phyloP scores from a whole-genome alignment of 441 rosid species.

The Raphanus hybrid region DNA sequence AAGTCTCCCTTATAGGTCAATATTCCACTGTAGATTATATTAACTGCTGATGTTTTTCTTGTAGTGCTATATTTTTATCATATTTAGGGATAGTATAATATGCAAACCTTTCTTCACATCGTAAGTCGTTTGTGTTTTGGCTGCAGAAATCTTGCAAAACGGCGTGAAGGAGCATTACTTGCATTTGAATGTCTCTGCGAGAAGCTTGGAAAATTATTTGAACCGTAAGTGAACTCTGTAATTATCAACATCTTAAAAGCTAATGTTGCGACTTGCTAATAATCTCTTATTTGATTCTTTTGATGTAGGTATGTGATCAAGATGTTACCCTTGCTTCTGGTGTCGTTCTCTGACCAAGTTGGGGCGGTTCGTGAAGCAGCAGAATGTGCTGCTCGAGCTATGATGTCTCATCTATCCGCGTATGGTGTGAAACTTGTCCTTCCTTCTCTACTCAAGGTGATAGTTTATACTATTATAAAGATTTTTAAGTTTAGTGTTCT shows the following conservation, averaged over 20 bases:
- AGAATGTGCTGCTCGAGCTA: slow-evolving; percentile 98
- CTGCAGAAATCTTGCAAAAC: slow-evolving; percentile 86
- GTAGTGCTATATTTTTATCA: not conserved
- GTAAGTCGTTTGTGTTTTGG: slow-evolving; percentile 26
- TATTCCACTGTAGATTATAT: not conserved
- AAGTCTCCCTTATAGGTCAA: slow-evolving; percentile 2
- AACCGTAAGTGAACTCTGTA: slow-evolving; percentile 71
- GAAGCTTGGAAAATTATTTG: slow-evolving; percentile 93
- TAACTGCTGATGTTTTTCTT: slow-evolving; percentile 8
- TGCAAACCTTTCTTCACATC: slow-evolving; percentile 12
- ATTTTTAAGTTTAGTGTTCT: slow-evolving; percentile 1
- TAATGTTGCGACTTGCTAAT: slow-evolving; percentile 14
- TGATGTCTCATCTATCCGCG: slow-evolving; percentile 98
- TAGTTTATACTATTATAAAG: slow-evolving; percentile 16
- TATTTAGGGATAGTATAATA: not conserved
- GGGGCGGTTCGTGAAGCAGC: slow-evolving; percentile 99
- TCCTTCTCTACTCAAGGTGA: slow-evolving; percentile 93
- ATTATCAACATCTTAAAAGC: slow-evolving; percentile 22
- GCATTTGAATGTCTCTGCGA: slow-evolving; percentile 99
- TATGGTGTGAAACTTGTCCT: slow-evolving; percentile 99
- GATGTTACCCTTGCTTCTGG: slow-evolving; percentile 93
- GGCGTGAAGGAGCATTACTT: slow-evolving; percentile 96
- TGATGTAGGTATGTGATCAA: slow-evolving; percentile 88
- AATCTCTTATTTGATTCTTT: slow-evolving; percentile 17
- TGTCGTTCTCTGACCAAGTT: slow-evolving; percentile 99